These are phyloP conservation scores for Fusarium odoratissimum DNA, from an alignment of 2,329 filamentous ascomycete genomes.

Conservation along the genomic window DNA sequence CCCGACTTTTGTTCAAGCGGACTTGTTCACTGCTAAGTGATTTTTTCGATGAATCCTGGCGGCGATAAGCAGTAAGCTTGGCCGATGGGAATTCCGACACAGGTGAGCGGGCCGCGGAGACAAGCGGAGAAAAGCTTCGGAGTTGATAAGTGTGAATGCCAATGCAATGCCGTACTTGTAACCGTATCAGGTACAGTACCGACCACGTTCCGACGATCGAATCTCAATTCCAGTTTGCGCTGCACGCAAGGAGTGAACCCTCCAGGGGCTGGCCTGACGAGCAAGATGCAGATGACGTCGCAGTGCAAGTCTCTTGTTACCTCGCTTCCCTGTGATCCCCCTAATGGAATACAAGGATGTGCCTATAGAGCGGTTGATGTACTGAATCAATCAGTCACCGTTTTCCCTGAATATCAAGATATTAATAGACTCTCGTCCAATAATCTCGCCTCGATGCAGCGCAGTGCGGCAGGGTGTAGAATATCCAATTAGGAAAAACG, in stretches of 20 bases:
- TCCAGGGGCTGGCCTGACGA: slow-evolving; percentile 36
- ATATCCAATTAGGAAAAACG: slow-evolving; percentile 26
- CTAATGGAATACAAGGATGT: slow-evolving; percentile 14
- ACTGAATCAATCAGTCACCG: slow-evolving; percentile 26
- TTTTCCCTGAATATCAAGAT: slow-evolving; percentile 14
- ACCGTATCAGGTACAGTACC: slow-evolving; percentile 20
- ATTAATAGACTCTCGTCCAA: slow-evolving; percentile 33
- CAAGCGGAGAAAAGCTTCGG: slow-evolving; percentile 42
- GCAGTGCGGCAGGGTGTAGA: slow-evolving; percentile 18
- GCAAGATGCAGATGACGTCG: slow-evolving; percentile 36
- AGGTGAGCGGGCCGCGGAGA: slow-evolving; percentile 27
- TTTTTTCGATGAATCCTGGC: neutral
- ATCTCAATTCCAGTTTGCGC: slow-evolving; percentile 17
- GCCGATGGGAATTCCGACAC: slow-evolving; percentile 36
- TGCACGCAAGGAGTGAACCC: slow-evolving; percentile 27
- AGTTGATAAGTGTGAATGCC: slow-evolving; percentile 22
- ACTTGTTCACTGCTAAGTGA: neutral
- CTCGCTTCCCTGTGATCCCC: slow-evolving; percentile 25
- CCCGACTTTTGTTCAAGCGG: neutral
- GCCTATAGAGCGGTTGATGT: neutral
- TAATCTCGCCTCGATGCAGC: slow-evolving; percentile 3
- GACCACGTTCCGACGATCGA: slow-evolving; percentile 23
- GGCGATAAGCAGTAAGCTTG: slow-evolving; percentile 22
- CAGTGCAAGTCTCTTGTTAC: slow-evolving; percentile 20
- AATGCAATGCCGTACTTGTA: slow-evolving; percentile 34